A percentile compares a stretch with the other conserved stretches of the same genome.
Evolutionary conservation across 2,329 filamentous ascomycete genomes (phyloP).

Genomic region (Aspergillus chevalieri): DNA sequence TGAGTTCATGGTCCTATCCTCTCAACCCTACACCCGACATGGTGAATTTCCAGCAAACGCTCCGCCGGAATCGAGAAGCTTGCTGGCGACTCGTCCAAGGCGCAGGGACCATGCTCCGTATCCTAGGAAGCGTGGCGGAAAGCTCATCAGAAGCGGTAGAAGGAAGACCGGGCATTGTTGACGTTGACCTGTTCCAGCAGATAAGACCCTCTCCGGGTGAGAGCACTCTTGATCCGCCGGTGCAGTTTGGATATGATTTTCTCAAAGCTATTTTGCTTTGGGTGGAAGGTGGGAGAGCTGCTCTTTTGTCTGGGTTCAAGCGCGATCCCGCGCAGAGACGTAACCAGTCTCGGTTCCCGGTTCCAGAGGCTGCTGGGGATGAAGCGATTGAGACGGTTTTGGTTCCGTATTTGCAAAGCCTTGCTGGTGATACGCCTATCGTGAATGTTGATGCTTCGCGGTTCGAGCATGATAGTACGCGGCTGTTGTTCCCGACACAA

Average conservation of each 20-base stretch:
- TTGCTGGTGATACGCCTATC: constrained; percentile 47
- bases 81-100: constrained; percentile 58
- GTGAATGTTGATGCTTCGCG: constrained; percentile 53
- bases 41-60: constrained; percentile 49
- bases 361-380: constrained; percentile 45
- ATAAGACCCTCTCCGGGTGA: constrained; percentile 45
- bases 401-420: constrained; percentile 53
- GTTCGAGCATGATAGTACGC: constrained; percentile 52
- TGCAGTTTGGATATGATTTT: constrained; percentile 60
- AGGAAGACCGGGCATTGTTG: constrained; percentile 12
- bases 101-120: constrained; percentile 51
- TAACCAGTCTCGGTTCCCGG: constrained; percentile 45
- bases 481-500: constrained; percentile 49
- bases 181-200: constrained; percentile 42
- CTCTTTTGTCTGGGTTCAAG: constrained; percentile 53
- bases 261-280: constrained; percentile 58
- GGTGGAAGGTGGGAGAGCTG: constrained; percentile 53
- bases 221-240: constrained; percentile 33
- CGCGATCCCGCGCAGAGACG: constrained; percentile 35
- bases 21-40: constrained; percentile 49
- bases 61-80: constrained; percentile 51
- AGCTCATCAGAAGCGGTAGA: constrained; percentile 35
- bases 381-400: constrained; percentile 52
- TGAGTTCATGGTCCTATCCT: constrained; percentile 54
- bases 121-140: constrained; percentile 49